These are phyloP conservation scores for Eurotiales sp. DNA, from an alignment of 2,329 filamentous ascomycete genomes.

Conservation along the genomic window DNA sequence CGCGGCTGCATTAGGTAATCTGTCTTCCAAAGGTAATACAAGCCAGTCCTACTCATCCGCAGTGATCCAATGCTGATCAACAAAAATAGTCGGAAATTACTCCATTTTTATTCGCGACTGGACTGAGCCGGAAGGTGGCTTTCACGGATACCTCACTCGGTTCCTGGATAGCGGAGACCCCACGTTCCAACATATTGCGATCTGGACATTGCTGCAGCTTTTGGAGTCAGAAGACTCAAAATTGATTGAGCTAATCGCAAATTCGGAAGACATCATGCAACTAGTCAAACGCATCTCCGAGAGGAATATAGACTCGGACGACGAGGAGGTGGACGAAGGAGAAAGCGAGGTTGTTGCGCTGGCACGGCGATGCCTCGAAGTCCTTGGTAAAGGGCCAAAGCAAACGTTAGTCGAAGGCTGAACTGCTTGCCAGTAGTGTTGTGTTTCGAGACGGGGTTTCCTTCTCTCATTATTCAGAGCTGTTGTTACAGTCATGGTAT, in stretches of 20 bases:
- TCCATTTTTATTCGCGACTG: conserved; percentile 93
- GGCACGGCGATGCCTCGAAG: conserved; percentile 82
- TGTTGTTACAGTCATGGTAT: not conserved
- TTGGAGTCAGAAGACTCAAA: conserved; percentile 91
- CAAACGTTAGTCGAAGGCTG: conserved; percentile 74
- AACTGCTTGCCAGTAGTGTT: conserved; percentile 9
- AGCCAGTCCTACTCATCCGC: not conserved
- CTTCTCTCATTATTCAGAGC: not conserved
- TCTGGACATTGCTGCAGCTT: conserved; percentile 94
- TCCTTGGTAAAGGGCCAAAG: conserved; percentile 75
- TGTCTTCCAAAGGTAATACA: conserved; percentile 88
- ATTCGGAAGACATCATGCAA: conserved; percentile 84
- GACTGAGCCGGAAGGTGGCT: conserved; percentile 86
- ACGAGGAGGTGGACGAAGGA: conserved; percentile 82
- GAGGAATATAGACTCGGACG: conserved; percentile 80
- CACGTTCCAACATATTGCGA: conserved; percentile 98
- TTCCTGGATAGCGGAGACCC: conserved; percentile 93
- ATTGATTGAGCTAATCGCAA: conserved; percentile 81
- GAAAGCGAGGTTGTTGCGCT: conserved; percentile 90
- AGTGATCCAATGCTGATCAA: conserved; percentile 24
- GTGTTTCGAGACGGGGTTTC: not conserved
- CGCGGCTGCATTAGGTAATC: conserved; percentile 87
- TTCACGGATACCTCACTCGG: conserved; percentile 88
- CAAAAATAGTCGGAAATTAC: conserved; percentile 78
- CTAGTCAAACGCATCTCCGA: conserved; percentile 91